A percentile compares a stretch with the other conserved stretches of the same genome.
These are phyloP conservation scores for Pittosporum tobira DNA, from an alignment of 129 eudicot species.

Conservation along the genomic window DNA sequence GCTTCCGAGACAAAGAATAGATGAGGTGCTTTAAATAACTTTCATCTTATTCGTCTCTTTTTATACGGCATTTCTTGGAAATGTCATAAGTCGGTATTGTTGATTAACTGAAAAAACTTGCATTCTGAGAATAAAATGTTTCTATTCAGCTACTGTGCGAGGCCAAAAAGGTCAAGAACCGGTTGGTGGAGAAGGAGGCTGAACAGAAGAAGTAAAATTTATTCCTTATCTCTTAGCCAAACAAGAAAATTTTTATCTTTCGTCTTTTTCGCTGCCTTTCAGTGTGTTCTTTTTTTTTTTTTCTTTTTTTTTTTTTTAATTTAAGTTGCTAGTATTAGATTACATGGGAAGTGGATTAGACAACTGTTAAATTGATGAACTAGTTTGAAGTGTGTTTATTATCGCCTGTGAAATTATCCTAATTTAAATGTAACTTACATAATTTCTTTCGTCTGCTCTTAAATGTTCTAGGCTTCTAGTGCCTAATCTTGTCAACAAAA, in stretches of 20 bases:
- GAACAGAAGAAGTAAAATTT: conserved; percentile 78
- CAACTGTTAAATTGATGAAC: too few relatives aligned
- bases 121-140: too few relatives aligned
- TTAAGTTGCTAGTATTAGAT: too few relatives aligned
- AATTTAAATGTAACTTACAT: too few relatives aligned
- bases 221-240: conserved; percentile 1
- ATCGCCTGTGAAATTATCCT: too few relatives aligned
- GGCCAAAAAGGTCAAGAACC: conserved; percentile 60
- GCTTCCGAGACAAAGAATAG: conserved; percentile 74
- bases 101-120: not conserved
- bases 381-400: not conserved
- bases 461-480: not conserved
- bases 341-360: too few relatives aligned
- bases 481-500: not conserved
- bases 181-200: conserved; percentile 89
- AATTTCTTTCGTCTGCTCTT: not conserved
- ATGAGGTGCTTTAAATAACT: conserved; percentile 47
- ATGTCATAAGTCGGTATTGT: too few relatives aligned
- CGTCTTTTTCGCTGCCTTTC: too few relatives aligned
- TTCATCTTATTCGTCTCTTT: conserved; percentile 1
- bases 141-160: conserved; percentile 48
- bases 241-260: not conserved
- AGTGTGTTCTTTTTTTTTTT: not conserved
- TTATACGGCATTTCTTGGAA: too few relatives aligned
- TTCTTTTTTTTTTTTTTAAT: too few relatives aligned